A percentile compares a stretch with the other conserved stretches of the same genome.
Evolutionary conservation across 148 eudicot species (phyloP).

Genomic region (Bassia scoparia): DNA sequence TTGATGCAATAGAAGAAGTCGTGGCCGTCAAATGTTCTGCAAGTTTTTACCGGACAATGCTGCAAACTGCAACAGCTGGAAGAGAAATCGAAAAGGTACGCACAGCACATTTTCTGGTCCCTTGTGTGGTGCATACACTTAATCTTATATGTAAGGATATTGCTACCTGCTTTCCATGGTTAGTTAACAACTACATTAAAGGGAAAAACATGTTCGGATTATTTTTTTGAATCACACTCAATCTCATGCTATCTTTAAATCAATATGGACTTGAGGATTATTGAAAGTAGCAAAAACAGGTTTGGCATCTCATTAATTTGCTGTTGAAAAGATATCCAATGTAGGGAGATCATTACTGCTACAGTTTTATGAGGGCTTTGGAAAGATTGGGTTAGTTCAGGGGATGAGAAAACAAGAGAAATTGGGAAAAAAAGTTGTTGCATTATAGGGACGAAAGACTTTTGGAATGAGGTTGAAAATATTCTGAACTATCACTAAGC

Average conservation of each 20-base stretch:
- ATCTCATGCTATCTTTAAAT: slow-evolving; percentile 14
- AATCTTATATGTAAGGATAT: slow-evolving; percentile 20
- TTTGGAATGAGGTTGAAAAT: slow-evolving; percentile 23
- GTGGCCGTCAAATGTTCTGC: slow-evolving; percentile 21
- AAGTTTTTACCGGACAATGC: slow-evolving; percentile 29
- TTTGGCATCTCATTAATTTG: slow-evolving; percentile 26
- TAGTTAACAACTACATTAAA: background rate
- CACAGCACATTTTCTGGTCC: slow-evolving; percentile 13
- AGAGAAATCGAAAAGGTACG: slow-evolving; percentile 15
- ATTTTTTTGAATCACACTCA: slow-evolving; percentile 17
- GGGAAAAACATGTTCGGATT: slow-evolving; percentile 16
- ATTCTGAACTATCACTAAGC: slow-evolving; percentile 11
- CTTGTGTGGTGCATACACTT: slow-evolving; percentile 10
- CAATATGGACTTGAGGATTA: slow-evolving; percentile 7
- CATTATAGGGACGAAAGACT: background rate
- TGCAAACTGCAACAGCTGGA: slow-evolving; percentile 12
- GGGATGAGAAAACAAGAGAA: background rate
- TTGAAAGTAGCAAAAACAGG: slow-evolving; percentile 29
- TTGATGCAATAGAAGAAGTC: slow-evolving; percentile 14
- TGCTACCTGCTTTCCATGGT: background rate
- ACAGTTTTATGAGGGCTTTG: slow-evolving; percentile 9
- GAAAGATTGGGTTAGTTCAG: slow-evolving; percentile 12
- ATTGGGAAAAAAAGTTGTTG: background rate
- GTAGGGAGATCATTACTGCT: slow-evolving; percentile 11
- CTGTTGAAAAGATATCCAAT: slow-evolving; percentile 11